phyloP scores from a whole-genome alignment of 257 asterid species.

The Solanum rostratum region DNA sequence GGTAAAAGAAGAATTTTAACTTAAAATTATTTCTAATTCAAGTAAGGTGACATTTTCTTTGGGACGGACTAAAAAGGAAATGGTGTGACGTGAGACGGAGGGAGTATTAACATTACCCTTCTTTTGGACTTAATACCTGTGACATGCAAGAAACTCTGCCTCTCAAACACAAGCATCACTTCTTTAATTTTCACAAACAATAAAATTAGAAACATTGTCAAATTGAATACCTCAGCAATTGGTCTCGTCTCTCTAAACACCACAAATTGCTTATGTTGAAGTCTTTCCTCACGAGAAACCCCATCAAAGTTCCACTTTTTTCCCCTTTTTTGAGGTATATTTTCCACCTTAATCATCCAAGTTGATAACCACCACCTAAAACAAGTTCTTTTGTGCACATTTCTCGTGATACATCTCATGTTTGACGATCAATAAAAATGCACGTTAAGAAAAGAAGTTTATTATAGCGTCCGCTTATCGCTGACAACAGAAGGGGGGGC shows the following conservation, averaged over 20 bases:
- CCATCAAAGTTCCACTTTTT: constrained; percentile 3
- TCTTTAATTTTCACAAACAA: not conserved
- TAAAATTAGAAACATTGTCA: not conserved
- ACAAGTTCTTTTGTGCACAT: not conserved
- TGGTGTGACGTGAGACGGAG: too few species aligned
- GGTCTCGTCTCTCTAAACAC: not conserved
- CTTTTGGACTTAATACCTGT: not conserved
- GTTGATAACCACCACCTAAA: not conserved
- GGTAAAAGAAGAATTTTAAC: too few species aligned
- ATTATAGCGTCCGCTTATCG: not conserved
- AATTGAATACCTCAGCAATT: not conserved
- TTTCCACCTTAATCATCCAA: not conserved
- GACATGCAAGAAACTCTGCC: not conserved
- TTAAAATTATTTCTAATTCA: too few species aligned
- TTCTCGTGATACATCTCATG: constrained; percentile 24
- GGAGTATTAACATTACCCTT: not conserved
- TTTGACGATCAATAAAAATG: not conserved
- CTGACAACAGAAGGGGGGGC: not conserved
- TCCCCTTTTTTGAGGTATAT: not conserved
- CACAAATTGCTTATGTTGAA: constrained; percentile 4
- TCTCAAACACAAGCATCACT: not conserved
- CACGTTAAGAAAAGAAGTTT: not conserved
- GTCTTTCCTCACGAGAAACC: constrained; percentile 30
- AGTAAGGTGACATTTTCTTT: too few species aligned
- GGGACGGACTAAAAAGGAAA: too few species aligned